Conservation (phyloP, 169 alveolate species). For the Plasmodium reichenowi region DNA sequence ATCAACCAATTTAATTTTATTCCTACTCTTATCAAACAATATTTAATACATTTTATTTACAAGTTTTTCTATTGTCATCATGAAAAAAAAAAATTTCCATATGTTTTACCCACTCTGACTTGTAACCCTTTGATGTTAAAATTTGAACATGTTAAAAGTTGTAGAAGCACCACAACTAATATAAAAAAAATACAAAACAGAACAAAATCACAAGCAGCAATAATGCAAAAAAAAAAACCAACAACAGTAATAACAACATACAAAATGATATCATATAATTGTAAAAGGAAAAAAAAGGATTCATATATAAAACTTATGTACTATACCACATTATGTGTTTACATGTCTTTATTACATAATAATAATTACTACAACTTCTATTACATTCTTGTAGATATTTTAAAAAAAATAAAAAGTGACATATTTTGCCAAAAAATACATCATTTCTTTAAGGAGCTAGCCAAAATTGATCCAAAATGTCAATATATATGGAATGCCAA, state of each 20-base stretch:
- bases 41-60: slow-evolving; percentile 10
- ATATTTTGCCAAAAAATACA: slow-evolving; percentile 15
- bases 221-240: too few relatives aligned
- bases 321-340: slow-evolving; percentile 34
- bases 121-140: too few relatives aligned
- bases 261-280: not conserved
- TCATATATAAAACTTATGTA: not conserved
- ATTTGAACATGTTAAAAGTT: too few relatives aligned
- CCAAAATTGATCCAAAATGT: slow-evolving; percentile 47
- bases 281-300: not conserved
- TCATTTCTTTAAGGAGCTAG: slow-evolving; percentile 25
- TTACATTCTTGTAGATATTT: slow-evolving; percentile 7
- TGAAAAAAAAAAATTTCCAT: not conserved
- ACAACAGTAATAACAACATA: too few relatives aligned
- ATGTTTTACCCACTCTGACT: too few relatives aligned
- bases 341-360: slow-evolving; percentile 41
- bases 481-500: slow-evolving; percentile 56
- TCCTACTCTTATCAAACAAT: not conserved
- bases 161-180: not conserved
- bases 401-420: slow-evolving; percentile 5
- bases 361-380: slow-evolving; percentile 47
- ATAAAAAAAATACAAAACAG: not conserved
- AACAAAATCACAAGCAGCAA: too few relatives aligned
- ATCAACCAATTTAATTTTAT: too few relatives aligned
- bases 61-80: not conserved